Base-by-base conservation (phyloP, 2,329 filamentous ascomycete species). In the Harringtonia lauricola region DNA sequence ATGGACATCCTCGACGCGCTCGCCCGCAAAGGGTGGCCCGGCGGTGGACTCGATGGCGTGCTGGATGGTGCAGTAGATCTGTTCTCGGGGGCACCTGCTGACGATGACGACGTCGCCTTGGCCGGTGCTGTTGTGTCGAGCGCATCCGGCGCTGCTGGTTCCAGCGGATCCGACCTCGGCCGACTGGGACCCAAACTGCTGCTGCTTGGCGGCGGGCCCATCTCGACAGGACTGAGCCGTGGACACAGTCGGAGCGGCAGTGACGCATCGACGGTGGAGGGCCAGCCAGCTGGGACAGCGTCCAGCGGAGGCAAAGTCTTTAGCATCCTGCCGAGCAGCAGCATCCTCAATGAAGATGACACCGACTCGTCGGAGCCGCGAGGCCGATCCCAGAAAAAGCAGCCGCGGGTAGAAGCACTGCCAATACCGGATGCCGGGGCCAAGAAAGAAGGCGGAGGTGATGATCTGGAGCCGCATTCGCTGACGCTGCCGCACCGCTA, bases 1-100 rank as follows among this genome's bases (percentile, higher is more conserved):
- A 74, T 83, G 18, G 79, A 83, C 59, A 83, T 83, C 24, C 82
- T 81, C 46, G 79, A 83, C 62, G 67, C 72, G 21, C 61, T 83
- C 21, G 79, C 79, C 18, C 64, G 77, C 47, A 83, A 83, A 54
- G 79, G 79, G 8, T 83, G 79, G 79, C 72, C 65, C 18, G 79
- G 79, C 31, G 79, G 79, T 26, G 79, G 79, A 0, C 62, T 83
- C 24, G 79, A 83, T 47, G 79, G 82, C 29, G 60, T 83, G 4
- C 62, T 83, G 3, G 79, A 83, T 47, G 75, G 72, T 54, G 79
- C 78, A 9, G 66, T 68, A 30, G 79, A 83, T 54, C 60, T 82
- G 17, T 61, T 61, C 31, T 52, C 58, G 8, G 52, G 48, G 42
- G 45, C 40, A 19, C 33, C 30, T 30, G 44, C 43, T 37, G 48